These are phyloP conservation scores for Lignosus rhinocerotis DNA, from an alignment of 1,284 basidiomycete genomes.

Conservation along the genomic window DNA sequence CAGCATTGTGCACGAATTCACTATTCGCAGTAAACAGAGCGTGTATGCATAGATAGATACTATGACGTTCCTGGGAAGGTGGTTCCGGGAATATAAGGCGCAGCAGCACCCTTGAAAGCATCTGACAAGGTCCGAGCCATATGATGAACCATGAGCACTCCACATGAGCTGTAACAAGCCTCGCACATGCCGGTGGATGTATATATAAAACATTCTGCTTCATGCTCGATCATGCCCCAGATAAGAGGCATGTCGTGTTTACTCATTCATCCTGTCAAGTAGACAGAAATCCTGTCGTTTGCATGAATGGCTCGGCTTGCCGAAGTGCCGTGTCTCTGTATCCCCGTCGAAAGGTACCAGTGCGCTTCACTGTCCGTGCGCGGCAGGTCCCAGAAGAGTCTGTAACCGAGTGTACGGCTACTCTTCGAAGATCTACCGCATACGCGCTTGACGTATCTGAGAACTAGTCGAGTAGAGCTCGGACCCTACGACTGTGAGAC, in stretches of 20 bases:
- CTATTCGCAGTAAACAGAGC: neutral
- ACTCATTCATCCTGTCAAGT: too few species aligned
- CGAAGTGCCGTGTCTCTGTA: too few species aligned
- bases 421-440: neutral
- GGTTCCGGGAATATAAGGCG: neutral
- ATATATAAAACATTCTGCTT: too few species aligned
- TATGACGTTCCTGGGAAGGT: conserved; percentile 2
- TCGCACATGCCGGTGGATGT: neutral
- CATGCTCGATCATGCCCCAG: too few species aligned
- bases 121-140: neutral
- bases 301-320: too few species aligned
- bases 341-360: too few species aligned
- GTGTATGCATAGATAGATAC: neutral
- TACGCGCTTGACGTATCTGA: neutral
- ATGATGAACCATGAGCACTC: neutral
- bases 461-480: neutral
- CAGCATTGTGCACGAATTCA: neutral
- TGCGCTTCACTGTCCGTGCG: neutral
- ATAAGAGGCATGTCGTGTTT: too few species aligned
- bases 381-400: neutral
- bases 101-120: neutral
- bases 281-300: too few species aligned
- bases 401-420: neutral
- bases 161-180: neutral
- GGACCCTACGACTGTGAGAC: neutral